These are phyloP conservation scores for Trypanosoma mega DNA, from an alignment of 208 protist genomes.

Conservation along the genomic window DNA sequence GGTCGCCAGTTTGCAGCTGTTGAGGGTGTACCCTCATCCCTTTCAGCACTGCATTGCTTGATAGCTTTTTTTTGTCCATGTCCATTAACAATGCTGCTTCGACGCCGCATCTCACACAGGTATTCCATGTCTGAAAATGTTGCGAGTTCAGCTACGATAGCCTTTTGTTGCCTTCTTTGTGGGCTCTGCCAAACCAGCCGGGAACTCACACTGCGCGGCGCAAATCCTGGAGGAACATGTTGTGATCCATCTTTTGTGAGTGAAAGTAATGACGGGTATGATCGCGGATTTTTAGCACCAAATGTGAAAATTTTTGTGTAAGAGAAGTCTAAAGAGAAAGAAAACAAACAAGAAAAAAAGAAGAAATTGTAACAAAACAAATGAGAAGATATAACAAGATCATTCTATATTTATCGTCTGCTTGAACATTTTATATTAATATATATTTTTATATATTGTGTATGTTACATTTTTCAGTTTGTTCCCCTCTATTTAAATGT, in stretches of 20 bases:
- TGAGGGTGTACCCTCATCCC: not conserved
- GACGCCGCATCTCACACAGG: constrained; percentile 1
- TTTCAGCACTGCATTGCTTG: not conserved
- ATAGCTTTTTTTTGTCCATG: constrained; percentile 3
- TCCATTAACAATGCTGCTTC: not conserved
- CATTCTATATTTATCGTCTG: too few relatives aligned
- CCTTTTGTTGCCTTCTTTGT: constrained; percentile 3
- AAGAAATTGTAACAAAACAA: not conserved
- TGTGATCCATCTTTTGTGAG: constrained; percentile 3
- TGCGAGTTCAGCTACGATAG: not conserved
- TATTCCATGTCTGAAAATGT: not conserved
- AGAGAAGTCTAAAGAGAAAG: not conserved
- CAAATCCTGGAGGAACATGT: constrained; percentile 3
- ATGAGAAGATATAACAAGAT: too few relatives aligned
- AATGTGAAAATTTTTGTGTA: constrained; percentile 8
- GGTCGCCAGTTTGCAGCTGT: constrained; percentile 7
- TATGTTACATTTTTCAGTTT: too few relatives aligned
- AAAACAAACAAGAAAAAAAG: not conserved
- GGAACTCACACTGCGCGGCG: constrained; percentile 9
- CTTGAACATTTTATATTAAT: too few relatives aligned
- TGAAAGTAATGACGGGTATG: not conserved
- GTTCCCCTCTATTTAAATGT: too few relatives aligned
- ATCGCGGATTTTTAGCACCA: not conserved
- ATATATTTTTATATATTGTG: too few relatives aligned
- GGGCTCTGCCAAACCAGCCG: constrained; percentile 8